A percentile compares a stretch with the other conserved stretches of the same genome.
phyloP scores from a whole-genome alignment of 805 yeast species.

The Candida krabiensis region DNA sequence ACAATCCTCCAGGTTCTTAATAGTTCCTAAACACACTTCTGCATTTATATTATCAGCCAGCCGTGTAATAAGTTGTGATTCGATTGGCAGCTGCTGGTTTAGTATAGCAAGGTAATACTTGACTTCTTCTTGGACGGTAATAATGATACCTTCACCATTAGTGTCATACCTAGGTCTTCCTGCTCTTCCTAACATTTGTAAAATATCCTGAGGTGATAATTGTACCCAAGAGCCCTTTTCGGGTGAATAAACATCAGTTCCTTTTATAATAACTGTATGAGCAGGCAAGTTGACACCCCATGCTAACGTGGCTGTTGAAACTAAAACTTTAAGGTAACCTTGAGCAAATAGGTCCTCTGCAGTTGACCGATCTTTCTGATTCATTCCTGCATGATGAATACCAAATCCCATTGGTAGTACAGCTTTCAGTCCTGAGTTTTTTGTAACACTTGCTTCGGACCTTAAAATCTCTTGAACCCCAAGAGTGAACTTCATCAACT shows the following conservation, averaged over 20 bases:
- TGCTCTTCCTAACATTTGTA: constrained; percentile 98
- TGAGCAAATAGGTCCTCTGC: constrained; percentile 88
- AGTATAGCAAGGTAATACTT: constrained; percentile 88
- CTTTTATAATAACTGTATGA: constrained; percentile 89
- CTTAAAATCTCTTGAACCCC: constrained; percentile 64
- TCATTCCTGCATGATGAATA: constrained; percentile 89
- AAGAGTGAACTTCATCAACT: constrained; percentile 44
- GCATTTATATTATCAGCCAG: constrained; percentile 82
- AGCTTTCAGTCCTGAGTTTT: constrained; percentile 54
- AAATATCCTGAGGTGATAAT: constrained; percentile 89
- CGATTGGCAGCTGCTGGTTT: constrained; percentile 90
- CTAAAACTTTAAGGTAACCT: constrained; percentile 78
- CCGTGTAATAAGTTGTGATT: constrained; percentile 74
- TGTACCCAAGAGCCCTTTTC: constrained; percentile 87
- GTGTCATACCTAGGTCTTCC: constrained; percentile 95
- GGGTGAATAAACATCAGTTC: constrained; percentile 92
- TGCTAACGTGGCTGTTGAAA: constrained; percentile 90
- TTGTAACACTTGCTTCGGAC: constrained; percentile 59
- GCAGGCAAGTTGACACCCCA: constrained; percentile 98
- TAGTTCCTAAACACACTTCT: constrained; percentile 74
- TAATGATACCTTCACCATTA: constrained; percentile 90
- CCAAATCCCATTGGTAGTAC: constrained; percentile 76
- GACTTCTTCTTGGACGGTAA: constrained; percentile 81
- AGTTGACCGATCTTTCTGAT: constrained; percentile 67
- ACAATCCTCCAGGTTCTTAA: constrained; percentile 63